Percentiles rank a stretch among this genome's conserved stretches.
Evolutionary conservation across 192 early-diverging fungal genomes (phyloP).

Genomic region (Gamsiella multidivaricata): DNA sequence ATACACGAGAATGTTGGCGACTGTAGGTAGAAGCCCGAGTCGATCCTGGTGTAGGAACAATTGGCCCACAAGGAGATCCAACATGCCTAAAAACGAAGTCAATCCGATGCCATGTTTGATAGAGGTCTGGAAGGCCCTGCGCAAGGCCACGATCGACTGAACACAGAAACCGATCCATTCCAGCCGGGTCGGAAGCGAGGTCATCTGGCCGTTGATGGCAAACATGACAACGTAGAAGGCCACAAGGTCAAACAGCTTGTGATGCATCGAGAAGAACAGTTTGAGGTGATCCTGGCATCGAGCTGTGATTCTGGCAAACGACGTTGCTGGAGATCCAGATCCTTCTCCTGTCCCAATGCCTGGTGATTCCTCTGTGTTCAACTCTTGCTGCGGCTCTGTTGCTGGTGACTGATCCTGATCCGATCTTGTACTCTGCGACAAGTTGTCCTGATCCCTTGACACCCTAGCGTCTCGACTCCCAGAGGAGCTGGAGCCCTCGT

Average conservation of each 20-base stretch:
- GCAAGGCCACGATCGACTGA: constrained; percentile 43
- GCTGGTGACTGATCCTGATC: neutral
- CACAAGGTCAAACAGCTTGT: constrained; percentile 50
- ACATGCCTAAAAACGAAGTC: constrained; percentile 52
- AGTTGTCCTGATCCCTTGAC: neutral
- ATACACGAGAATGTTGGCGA: constrained; percentile 53
- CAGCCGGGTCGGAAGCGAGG: constrained; percentile 51
- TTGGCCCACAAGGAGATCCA: constrained; percentile 50
- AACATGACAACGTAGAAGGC: constrained; percentile 56
- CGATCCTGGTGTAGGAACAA: constrained; percentile 50
- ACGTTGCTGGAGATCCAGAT: constrained; percentile 14
- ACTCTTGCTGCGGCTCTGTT: neutral
- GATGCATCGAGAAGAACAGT: constrained; percentile 51
- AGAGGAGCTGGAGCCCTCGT: constrained; percentile 1
- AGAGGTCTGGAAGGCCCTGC: constrained; percentile 47
- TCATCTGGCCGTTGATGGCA: constrained; percentile 54
- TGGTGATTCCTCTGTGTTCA: neutral
- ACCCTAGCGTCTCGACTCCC: neutral
- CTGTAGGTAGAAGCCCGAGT: constrained; percentile 42
- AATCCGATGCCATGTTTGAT: constrained; percentile 49
- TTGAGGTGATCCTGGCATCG: constrained; percentile 43
- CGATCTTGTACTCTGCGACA: neutral
- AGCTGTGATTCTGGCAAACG: constrained; percentile 4
- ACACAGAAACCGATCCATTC: constrained; percentile 55
- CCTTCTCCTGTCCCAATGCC: neutral